phyloP scores from a whole-genome alignment of 2,329 filamentous ascomycete genomes.

The Fusarium odoratissimum region DNA sequence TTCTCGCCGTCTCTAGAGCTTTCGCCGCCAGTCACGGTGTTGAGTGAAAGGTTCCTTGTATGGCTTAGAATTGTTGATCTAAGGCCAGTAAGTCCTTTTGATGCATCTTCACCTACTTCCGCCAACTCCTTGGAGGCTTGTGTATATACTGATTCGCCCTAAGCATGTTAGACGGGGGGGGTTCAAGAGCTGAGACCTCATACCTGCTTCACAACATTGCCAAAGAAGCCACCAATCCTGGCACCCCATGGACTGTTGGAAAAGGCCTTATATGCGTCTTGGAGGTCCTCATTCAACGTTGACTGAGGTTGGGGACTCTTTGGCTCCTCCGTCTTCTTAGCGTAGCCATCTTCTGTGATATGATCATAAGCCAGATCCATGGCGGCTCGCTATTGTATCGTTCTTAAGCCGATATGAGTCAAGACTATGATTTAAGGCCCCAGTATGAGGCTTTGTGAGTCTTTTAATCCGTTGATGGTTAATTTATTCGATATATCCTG shows the following conservation, averaged over 20 bases:
- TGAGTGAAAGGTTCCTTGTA: conserved; percentile 79
- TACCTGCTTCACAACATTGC: conserved; percentile 93
- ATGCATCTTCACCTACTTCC: conserved; percentile 82
- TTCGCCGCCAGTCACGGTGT: conserved; percentile 52
- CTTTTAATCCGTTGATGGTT: conserved; percentile 8
- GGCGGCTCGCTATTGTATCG: conserved; percentile 18
- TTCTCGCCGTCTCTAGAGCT: conserved; percentile 49
- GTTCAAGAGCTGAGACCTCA: conserved; percentile 36
- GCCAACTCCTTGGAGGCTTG: conserved; percentile 88
- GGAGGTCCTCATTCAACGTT: conserved; percentile 86
- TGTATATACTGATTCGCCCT: conserved; percentile 86
- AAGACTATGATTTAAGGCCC: neutral
- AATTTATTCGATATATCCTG: conserved; percentile 27
- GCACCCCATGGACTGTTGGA: conserved; percentile 92
- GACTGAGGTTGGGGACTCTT: conserved; percentile 58
- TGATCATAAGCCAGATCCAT: conserved; percentile 99
- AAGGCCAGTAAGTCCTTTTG: conserved; percentile 80
- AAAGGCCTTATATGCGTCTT: conserved; percentile 95
- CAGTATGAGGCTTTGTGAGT: neutral
- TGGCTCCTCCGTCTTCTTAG: conserved; percentile 61
- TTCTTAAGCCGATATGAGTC: neutral
- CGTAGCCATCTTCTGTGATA: conserved; percentile 85
- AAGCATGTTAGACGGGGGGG: conserved; percentile 29
- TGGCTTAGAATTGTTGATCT: conserved; percentile 75
- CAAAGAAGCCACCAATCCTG: conserved; percentile 87